Conservation (phyloP, 345 rosid genomes). For the Salix dunnii region DNA sequence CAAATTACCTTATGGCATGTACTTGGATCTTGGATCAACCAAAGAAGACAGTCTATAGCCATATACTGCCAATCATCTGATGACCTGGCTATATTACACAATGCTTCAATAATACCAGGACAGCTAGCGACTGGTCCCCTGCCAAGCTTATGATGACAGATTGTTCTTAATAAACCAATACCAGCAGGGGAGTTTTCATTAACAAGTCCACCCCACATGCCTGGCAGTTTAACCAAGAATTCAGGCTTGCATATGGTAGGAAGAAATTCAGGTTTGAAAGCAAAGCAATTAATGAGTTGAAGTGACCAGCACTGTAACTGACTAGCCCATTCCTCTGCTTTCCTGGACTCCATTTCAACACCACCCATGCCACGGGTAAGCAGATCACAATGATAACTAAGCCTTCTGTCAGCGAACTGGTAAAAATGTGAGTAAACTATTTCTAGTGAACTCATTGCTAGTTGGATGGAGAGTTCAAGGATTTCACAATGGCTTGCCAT, state of each 20-base stretch:
- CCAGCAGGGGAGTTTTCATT: constrained; percentile 99
- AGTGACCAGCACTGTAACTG: constrained; percentile 99
- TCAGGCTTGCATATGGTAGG: constrained; percentile 84
- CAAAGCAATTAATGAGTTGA: constrained; percentile 98
- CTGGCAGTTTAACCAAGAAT: constrained; percentile 81
- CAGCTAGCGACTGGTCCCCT: constrained; percentile 87
- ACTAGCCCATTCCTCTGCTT: constrained; percentile 99
- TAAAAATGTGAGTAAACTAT: constrained; percentile 96
- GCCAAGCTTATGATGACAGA: constrained; percentile 93
- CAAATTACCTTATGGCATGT: constrained; percentile 73
- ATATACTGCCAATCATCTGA: constrained; percentile 99
- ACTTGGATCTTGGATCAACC: constrained; percentile 92
- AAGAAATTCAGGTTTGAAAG: constrained; percentile 98
- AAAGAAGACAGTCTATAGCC: constrained; percentile 97
- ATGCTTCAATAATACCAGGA: constrained; percentile 77
- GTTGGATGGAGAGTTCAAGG: constrained; percentile 83
- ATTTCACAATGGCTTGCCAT: constrained; percentile 82
- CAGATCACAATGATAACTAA: constrained; percentile 91
- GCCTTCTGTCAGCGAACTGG: constrained; percentile 71
- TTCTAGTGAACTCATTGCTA: constrained; percentile 89
- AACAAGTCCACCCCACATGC: constrained; percentile 99
- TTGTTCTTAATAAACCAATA: constrained; percentile 87
- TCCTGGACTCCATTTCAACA: constrained; percentile 97
- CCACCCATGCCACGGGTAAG: constrained; percentile 99
- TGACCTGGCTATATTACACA: constrained; percentile 89